Percentiles rank a stretch among this genome's conserved stretches.
phyloP scores from a whole-genome alignment of 75 land plant species.

The Azolla pinnata region DNA sequence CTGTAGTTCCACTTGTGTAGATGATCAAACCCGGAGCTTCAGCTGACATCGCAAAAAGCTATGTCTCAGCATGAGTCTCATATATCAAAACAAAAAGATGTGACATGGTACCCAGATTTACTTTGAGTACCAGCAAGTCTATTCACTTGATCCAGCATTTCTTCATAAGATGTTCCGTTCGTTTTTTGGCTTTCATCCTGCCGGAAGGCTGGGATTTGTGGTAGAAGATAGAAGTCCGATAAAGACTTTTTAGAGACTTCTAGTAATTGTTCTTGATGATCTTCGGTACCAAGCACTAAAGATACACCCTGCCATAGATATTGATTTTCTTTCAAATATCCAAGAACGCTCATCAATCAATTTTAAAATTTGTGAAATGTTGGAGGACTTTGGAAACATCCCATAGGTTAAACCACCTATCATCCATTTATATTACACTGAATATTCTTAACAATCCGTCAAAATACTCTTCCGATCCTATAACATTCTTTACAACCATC shows the following conservation, averaged over 20 bases:
- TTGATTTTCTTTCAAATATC: too few relatives aligned
- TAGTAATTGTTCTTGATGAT: constrained; percentile 49
- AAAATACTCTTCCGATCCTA: too few relatives aligned
- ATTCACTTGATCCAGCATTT: constrained; percentile 22
- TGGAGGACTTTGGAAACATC: too few relatives aligned
- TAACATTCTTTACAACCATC: too few relatives aligned
- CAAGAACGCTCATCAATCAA: too few relatives aligned
- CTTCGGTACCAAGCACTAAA: constrained; percentile 59
- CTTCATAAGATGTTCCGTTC: constrained; percentile 5
- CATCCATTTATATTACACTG: too few relatives aligned
- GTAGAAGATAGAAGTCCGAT: constrained; percentile 50
- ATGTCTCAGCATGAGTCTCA: too few relatives aligned
- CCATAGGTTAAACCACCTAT: too few relatives aligned
- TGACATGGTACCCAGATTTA: constrained; percentile 5
- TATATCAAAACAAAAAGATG: constrained; percentile 7
- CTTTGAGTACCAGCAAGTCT: constrained; percentile 29
- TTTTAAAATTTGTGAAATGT: too few relatives aligned
- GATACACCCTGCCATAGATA: constrained; percentile 82
- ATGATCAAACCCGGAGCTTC: constrained; percentile 74
- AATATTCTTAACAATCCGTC: too few relatives aligned
- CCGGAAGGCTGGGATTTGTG: constrained; percentile 26
- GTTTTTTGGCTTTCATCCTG: not conserved
- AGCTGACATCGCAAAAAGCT: too few relatives aligned
- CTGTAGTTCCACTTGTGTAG: constrained; percentile 99
- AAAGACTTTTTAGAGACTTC: constrained; percentile 56